Evolutionary conservation across 306 rosid species (phyloP).

Genomic region (Lupinus albus): DNA sequence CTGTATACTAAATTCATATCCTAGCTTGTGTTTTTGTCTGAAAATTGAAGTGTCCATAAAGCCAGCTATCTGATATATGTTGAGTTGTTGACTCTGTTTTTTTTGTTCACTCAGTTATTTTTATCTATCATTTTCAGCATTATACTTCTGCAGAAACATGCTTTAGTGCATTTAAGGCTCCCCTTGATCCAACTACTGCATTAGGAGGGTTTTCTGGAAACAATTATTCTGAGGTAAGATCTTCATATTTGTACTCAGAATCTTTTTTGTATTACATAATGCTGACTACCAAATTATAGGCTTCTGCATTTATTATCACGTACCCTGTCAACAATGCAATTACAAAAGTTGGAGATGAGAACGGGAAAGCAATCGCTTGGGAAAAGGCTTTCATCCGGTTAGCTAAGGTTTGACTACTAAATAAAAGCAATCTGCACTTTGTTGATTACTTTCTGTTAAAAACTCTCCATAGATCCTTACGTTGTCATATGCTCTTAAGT

Average conservation of each 20-base stretch:
- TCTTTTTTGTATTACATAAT: slow-evolving; percentile 38
- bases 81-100: slow-evolving; percentile 39
- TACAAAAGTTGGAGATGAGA: slow-evolving; percentile 72
- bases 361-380: slow-evolving; percentile 84
- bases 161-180: slow-evolving; percentile 94
- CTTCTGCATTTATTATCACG: slow-evolving; percentile 86
- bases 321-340: slow-evolving; percentile 90
- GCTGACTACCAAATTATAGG: slow-evolving; percentile 59
- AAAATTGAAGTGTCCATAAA: slow-evolving; percentile 25
- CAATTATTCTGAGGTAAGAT: slow-evolving; percentile 81
- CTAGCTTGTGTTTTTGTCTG: slow-evolving; percentile 14
- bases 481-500: slow-evolving; percentile 23
- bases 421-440: slow-evolving; percentile 31
- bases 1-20: slow-evolving; percentile 2
- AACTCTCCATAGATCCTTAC: slow-evolving; percentile 26
- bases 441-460: slow-evolving; percentile 18
- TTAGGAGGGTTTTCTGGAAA: slow-evolving; percentile 92
- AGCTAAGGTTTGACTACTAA: slow-evolving; percentile 69
- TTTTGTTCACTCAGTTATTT: slow-evolving; percentile 35
- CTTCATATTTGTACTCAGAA: slow-evolving; percentile 31
- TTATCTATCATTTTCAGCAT: slow-evolving; percentile 61
- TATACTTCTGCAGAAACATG: slow-evolving; percentile 86
- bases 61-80: slow-evolving; percentile 22
- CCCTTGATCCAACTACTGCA: slow-evolving; percentile 91
- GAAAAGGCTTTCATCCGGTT: slow-evolving; percentile 82